These are phyloP conservation scores for Leishmania martiniquensis DNA, from an alignment of 208 protist species.

Conservation along the genomic window DNA sequence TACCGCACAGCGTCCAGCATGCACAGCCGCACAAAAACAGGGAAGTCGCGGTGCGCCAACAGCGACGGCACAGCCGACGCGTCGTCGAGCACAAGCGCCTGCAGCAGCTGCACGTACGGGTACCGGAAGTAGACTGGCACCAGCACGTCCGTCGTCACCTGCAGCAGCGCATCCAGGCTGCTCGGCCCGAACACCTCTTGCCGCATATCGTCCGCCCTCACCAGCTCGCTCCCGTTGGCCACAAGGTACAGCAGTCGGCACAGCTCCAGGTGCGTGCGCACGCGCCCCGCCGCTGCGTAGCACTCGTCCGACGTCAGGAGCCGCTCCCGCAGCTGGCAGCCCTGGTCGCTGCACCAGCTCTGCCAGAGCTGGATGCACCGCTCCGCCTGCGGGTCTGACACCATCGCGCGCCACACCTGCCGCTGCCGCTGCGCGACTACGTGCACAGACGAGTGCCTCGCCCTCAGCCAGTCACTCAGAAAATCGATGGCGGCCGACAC, in stretches of 20 bases:
- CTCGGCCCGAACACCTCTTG: constrained; percentile 50
- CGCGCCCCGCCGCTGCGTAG: constrained; percentile 38
- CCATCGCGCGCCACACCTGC: constrained; percentile 26
- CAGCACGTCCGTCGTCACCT: constrained; percentile 36
- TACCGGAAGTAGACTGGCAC: constrained; percentile 44
- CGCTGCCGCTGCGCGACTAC: constrained; percentile 25
- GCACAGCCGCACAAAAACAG: constrained; percentile 40
- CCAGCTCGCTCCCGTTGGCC: constrained; percentile 43
- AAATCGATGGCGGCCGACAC: constrained; percentile 29
- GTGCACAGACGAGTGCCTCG: constrained; percentile 9
- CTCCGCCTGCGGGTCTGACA: constrained; percentile 42
- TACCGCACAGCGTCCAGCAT: constrained; percentile 39
- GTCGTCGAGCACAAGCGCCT: constrained; percentile 52
- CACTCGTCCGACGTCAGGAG: constrained; percentile 39
- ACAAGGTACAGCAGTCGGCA: constrained; percentile 43
- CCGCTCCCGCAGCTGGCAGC: constrained; percentile 35
- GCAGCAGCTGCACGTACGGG: constrained; percentile 38
- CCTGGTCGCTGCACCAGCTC: constrained; percentile 44
- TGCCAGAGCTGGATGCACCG: constrained; percentile 44
- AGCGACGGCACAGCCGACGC: constrained; percentile 21
- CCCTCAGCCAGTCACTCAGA: constrained; percentile 36
- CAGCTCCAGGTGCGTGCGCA: constrained; percentile 38
- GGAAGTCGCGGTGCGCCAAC: constrained; percentile 40
- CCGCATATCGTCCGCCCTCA: constrained; percentile 53
- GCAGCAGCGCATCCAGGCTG: constrained; percentile 46